phyloP scores from a whole-genome alignment of 345 rosid genomes.

The Pugionium cornutum region DNA sequence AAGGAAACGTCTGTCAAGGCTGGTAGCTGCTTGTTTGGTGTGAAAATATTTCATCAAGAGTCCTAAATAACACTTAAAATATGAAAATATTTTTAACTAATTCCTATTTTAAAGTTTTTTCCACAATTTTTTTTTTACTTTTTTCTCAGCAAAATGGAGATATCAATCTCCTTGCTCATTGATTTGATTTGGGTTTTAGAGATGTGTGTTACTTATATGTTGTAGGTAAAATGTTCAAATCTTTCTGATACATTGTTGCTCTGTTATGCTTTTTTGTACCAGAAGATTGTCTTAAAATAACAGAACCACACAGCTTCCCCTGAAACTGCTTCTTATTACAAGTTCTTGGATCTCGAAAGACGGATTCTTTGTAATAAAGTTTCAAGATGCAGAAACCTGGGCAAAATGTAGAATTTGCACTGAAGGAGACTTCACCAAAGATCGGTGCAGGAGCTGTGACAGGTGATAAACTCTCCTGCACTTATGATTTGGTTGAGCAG shows the following conservation, averaged over 20 bases:
- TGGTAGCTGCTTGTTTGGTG: constrained; percentile 40
- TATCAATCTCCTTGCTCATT: constrained; percentile 21
- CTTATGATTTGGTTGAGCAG: constrained; percentile 97
- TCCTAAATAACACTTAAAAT: constrained; percentile 15
- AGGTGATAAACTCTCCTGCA: constrained; percentile 77
- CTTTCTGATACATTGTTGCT: constrained; percentile 24
- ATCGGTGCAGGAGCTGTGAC: constrained; percentile 73
- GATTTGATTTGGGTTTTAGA: constrained; percentile 7
- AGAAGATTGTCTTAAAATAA: constrained; percentile 18
- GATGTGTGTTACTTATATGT: constrained; percentile 20
- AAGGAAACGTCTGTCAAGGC: constrained; percentile 24
- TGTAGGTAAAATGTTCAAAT: constrained; percentile 24
- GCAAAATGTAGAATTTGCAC: constrained; percentile 64
- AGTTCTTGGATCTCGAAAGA: constrained; percentile 26
- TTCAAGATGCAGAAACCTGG: constrained; percentile 81
- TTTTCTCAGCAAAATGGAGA: constrained; percentile 30
- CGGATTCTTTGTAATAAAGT: constrained; percentile 6
- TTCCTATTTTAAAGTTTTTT: too few species aligned
- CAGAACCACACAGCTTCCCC: constrained; percentile 16
- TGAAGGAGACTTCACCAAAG: constrained; percentile 93
- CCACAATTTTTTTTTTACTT: too few species aligned
- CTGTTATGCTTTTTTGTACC: constrained; percentile 1
- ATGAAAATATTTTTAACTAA: background rate
- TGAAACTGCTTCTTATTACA: constrained; percentile 25
- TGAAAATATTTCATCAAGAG: constrained; percentile 36